Evolutionary conservation across 495 filamentous ascomycete species (phyloP).

Genomic region (Hyaloscypha hepaticicola): DNA sequence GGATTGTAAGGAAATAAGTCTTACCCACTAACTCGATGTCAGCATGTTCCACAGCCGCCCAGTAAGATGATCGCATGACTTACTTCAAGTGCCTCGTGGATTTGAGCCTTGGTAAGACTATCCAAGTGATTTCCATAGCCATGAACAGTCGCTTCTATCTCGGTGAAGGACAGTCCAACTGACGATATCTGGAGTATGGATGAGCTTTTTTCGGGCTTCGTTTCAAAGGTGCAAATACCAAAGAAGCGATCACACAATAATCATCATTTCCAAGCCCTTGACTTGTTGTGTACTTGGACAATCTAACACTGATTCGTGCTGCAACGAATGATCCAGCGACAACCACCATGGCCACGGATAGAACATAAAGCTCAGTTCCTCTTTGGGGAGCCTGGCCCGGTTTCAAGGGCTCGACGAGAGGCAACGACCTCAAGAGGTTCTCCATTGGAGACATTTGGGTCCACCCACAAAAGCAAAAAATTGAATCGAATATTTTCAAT

Average conservation of each 20-base stretch:
- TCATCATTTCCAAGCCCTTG: neutral
- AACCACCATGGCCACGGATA: neutral
- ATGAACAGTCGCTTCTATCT: neutral
- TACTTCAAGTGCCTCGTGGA: neutral
- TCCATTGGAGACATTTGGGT: neutral
- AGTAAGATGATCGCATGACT: neutral
- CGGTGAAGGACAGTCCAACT: neutral
- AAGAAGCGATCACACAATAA: neutral
- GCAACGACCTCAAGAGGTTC: neutral
- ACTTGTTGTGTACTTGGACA: neutral
- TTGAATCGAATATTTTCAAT: neutral
- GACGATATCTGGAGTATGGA: neutral
- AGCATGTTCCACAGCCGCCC: neutral
- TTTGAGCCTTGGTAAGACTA: neutral
- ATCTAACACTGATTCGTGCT: neutral
- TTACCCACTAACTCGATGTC: neutral
- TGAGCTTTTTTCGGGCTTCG: neutral
- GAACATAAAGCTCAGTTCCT: neutral
- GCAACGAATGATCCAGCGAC: neutral
- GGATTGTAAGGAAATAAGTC: neutral
- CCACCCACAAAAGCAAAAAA: neutral
- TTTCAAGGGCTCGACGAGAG: neutral
- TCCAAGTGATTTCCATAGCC: neutral
- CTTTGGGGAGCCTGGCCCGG: neutral
- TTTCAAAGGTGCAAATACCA: neutral